Conservation (phyloP, 2,329 filamentous ascomycete species). For the Venturia asperata region DNA sequence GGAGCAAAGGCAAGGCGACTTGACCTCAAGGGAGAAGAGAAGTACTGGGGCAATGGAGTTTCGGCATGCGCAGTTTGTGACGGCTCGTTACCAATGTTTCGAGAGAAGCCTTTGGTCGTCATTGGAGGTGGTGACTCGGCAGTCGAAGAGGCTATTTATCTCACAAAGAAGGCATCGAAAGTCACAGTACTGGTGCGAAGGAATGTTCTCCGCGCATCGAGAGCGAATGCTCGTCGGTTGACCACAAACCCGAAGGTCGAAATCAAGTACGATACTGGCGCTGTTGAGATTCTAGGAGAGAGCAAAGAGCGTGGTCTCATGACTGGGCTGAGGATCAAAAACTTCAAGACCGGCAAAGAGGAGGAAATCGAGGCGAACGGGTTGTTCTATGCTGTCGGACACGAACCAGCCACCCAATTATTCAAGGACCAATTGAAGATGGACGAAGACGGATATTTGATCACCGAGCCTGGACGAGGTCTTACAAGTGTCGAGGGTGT, state of each 20-base stretch:
- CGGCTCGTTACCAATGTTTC: slow-evolving; percentile 93
- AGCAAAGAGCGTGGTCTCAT: slow-evolving; percentile 68
- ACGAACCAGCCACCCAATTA: slow-evolving; percentile 85
- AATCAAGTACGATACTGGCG: slow-evolving; percentile 76
- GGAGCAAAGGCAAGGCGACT: slow-evolving; percentile 86
- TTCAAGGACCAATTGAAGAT: slow-evolving; percentile 86
- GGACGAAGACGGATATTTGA: slow-evolving; percentile 84
- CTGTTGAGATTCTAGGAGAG: slow-evolving; percentile 77
- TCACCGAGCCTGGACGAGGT: slow-evolving; percentile 82
- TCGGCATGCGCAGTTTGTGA: slow-evolving; percentile 97
- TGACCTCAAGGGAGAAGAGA: slow-evolving; percentile 77
- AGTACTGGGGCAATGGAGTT: slow-evolving; percentile 96
- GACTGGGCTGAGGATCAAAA: slow-evolving; percentile 77
- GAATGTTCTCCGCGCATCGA: slow-evolving; percentile 78
- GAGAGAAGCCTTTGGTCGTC: slow-evolving; percentile 89
- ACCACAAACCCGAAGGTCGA: slow-evolving; percentile 81
- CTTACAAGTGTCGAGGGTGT: slow-evolving; percentile 85
- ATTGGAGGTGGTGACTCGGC: slow-evolving; percentile 96
- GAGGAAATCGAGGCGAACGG: slow-evolving; percentile 87
- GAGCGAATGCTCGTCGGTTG: slow-evolving; percentile 84
- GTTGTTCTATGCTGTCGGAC: slow-evolving; percentile 94
- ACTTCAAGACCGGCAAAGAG: slow-evolving; percentile 68
- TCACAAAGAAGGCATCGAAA: slow-evolving; percentile 94
- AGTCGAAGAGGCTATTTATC: slow-evolving; percentile 92
- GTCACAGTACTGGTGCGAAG: slow-evolving; percentile 89